Evolutionary conservation across 176 grass and related monocot species (phyloP).

Genomic region (Hyparrhenia diplandra): DNA sequence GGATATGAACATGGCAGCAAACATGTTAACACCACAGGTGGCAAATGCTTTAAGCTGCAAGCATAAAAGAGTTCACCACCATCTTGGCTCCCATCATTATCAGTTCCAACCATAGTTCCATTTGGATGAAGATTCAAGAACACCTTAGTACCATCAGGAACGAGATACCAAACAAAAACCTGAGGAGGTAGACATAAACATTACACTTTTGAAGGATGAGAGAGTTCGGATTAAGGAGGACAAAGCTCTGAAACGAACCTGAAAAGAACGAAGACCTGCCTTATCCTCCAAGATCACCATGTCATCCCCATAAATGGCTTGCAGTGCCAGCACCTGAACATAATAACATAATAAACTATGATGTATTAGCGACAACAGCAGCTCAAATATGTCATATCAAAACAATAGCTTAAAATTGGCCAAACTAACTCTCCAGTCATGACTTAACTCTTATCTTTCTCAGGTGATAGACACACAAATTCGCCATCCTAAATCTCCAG

Average conservation of each 20-base stretch:
- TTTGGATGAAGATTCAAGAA: conserved; percentile 33
- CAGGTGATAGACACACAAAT: background rate
- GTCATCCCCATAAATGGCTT: conserved; percentile 62
- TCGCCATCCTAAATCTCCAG: background rate
- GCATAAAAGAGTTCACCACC: conserved; percentile 35
- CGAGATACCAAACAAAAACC: conserved; percentile 37
- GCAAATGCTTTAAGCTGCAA: conserved; percentile 45
- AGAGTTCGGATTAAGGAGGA: background rate
- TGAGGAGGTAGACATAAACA: background rate
- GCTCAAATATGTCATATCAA: background rate
- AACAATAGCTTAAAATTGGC: background rate
- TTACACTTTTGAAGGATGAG: background rate
- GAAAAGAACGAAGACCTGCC: conserved; percentile 43
- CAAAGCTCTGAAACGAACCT: conserved; percentile 35
- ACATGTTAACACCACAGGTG: conserved; percentile 46
- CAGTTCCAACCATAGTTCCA: conserved; percentile 24
- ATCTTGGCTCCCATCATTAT: conserved; percentile 12
- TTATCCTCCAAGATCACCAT: conserved; percentile 37
- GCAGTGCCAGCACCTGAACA: conserved; percentile 50
- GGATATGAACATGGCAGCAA: conserved; percentile 55
- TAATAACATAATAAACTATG: conserved; percentile 2
- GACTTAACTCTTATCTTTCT: background rate
- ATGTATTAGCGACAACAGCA: background rate
- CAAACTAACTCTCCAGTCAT: background rate
- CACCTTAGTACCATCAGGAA: conserved; percentile 37